These are phyloP conservation scores for Candida suzukii DNA, from an alignment of 805 yeast genomes.

Conservation along the genomic window DNA sequence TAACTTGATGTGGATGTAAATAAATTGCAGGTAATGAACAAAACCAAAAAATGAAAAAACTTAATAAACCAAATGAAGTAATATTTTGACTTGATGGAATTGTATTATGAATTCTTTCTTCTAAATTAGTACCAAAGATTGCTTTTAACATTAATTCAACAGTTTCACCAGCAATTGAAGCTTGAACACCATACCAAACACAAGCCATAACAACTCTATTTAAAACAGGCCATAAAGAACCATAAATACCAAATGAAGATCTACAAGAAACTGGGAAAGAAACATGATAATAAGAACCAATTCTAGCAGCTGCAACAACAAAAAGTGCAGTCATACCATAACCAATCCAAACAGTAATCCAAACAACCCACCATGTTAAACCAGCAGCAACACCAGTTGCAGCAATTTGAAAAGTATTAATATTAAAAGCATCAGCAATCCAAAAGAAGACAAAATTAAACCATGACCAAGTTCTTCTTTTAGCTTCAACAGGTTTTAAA, in stretches of 20 bases:
- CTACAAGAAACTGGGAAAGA: constrained; percentile 81
- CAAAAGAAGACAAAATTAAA: constrained; percentile 73
- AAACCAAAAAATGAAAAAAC: constrained; percentile 79
- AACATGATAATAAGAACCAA: constrained; percentile 75
- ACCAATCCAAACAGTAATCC: constrained; percentile 87
- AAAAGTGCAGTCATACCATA: constrained; percentile 64
- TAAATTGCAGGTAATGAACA: constrained; percentile 73
- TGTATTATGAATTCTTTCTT: constrained; percentile 57
- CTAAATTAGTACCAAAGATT: constrained; percentile 63
- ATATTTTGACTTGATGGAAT: constrained; percentile 31
- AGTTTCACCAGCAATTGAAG: constrained; percentile 81
- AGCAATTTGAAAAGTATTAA: constrained; percentile 89
- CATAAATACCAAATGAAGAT: constrained; percentile 81
- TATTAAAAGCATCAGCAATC: constrained; percentile 86
- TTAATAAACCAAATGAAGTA: constrained; percentile 64
- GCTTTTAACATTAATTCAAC: constrained; percentile 70
- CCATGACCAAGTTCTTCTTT: constrained; percentile 82
- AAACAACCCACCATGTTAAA: constrained; percentile 84
- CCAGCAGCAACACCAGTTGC: constrained; percentile 77
- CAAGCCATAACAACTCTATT: constrained; percentile 76
- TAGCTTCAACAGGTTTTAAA: constrained; percentile 69
- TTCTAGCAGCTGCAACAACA: constrained; percentile 64
- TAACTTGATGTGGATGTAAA: constrained; percentile 73
- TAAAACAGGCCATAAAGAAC: constrained; percentile 81
- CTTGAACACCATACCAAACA: constrained; percentile 85